These are phyloP conservation scores for Boletus coccyginus DNA, from an alignment of 768 basidiomycete genomes.

Conservation along the genomic window DNA sequence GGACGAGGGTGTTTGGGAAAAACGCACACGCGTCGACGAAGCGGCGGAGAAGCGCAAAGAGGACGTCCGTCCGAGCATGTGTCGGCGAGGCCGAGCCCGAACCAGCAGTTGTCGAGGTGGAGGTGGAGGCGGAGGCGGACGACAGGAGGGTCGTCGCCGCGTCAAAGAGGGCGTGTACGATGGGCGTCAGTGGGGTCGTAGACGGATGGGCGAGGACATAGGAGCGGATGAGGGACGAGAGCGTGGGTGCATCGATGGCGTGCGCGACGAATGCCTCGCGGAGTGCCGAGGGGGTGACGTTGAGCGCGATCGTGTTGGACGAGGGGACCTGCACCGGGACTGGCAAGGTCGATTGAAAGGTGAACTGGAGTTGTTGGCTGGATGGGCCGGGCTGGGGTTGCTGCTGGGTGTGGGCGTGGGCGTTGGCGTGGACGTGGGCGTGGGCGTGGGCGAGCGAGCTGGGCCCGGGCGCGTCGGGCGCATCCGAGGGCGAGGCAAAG, in stretches of 20 bases:
- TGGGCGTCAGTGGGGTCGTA: slow-evolving; percentile 46
- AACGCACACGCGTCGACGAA: slow-evolving; percentile 52
- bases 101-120: slow-evolving; percentile 38
- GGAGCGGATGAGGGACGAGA: slow-evolving; percentile 54
- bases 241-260: slow-evolving; percentile 44
- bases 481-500: slow-evolving; percentile 30
- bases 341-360: slow-evolving; percentile 42
- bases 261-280: slow-evolving; percentile 33
- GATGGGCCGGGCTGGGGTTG: slow-evolving; percentile 30
- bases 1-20: slow-evolving; percentile 45
- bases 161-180: slow-evolving; percentile 54
- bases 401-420: slow-evolving; percentile 13
- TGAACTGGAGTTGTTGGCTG: slow-evolving; percentile 42
- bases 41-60: slow-evolving; percentile 37
- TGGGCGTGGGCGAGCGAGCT: slow-evolving; percentile 33
- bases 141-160: slow-evolving; percentile 35
- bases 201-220: slow-evolving; percentile 49
- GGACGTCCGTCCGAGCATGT: slow-evolving; percentile 9
- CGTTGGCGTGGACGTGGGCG: background rate
- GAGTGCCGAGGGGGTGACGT: slow-evolving; percentile 27
- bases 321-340: slow-evolving; percentile 33
- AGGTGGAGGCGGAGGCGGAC: slow-evolving; percentile 17
- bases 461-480: slow-evolving; percentile 25
- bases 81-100: slow-evolving; percentile 26
- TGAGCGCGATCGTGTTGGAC: slow-evolving; percentile 23